These are phyloP conservation scores for Malassezia sp. DNA, from an alignment of 1,284 basidiomycete genomes.

Conservation along the genomic window DNA sequence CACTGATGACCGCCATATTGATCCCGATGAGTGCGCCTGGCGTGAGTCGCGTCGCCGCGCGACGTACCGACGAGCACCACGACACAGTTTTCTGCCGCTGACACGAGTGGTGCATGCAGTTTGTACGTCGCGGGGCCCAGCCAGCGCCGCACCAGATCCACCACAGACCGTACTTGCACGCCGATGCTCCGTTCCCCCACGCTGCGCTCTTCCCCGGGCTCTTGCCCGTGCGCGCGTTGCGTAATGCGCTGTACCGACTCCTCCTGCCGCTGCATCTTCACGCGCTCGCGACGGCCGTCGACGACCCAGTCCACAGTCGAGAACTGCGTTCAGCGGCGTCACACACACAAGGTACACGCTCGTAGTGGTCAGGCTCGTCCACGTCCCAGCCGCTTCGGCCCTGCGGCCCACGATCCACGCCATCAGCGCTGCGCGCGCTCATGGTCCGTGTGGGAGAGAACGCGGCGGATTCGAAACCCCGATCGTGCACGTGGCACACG, in stretches of 20 bases:
- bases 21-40: constrained; percentile 79
- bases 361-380: constrained; percentile 7
- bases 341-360: constrained; percentile 1
- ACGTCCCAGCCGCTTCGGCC: too few relatives aligned
- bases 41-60: neutral
- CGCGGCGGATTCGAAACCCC: too few relatives aligned
- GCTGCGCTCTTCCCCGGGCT: too few relatives aligned
- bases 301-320: constrained; percentile 45
- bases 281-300: constrained; percentile 40
- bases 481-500: neutral
- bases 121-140: neutral
- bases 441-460: too few relatives aligned
- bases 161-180: constrained; percentile 26
- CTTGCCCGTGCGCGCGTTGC: constrained; percentile 19
- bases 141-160: constrained; percentile 8
- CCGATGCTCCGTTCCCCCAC: too few relatives aligned
- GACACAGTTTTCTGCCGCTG: constrained; percentile 35
- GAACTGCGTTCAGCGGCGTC: constrained; percentile 18
- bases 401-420: too few relatives aligned
- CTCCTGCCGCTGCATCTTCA: constrained; percentile 28
- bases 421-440: too few relatives aligned
- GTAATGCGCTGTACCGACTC: constrained; percentile 25
- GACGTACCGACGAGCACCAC: constrained; percentile 37
- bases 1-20: constrained; percentile 86
- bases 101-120: constrained; percentile 23